These are phyloP conservation scores for Somion occarium DNA, from an alignment of 1,284 basidiomycete species.

Conservation along the genomic window DNA sequence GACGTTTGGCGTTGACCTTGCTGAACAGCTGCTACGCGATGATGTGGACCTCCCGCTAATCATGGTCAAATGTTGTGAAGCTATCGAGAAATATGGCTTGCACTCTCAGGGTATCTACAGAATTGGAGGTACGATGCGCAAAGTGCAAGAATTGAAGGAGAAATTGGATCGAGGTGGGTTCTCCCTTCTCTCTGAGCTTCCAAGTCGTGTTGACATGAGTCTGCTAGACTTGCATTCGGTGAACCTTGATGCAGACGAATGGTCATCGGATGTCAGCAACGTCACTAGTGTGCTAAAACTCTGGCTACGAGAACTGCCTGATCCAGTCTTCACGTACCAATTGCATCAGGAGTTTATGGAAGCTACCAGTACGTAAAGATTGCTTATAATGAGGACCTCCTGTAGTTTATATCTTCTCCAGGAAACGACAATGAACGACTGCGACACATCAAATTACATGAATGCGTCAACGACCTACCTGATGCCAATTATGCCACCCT, in stretches of 20 bases:
- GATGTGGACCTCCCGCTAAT: slow-evolving; percentile 86
- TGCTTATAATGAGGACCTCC: background rate
- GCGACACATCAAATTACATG: slow-evolving; percentile 92
- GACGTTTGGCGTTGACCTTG: slow-evolving; percentile 89
- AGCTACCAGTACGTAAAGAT: slow-evolving; percentile 78
- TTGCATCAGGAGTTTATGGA: slow-evolving; percentile 93
- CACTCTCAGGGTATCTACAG: slow-evolving; percentile 90
- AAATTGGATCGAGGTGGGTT: slow-evolving; percentile 77
- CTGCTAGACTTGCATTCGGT: slow-evolving; percentile 76
- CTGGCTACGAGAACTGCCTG: slow-evolving; percentile 96
- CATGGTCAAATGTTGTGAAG: slow-evolving; percentile 84
- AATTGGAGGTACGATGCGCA: slow-evolving; percentile 87
- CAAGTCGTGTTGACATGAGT: slow-evolving; percentile 5
- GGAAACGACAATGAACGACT: slow-evolving; percentile 92
- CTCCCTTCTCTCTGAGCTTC: background rate
- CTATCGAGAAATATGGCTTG: slow-evolving; percentile 89
- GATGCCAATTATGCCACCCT: slow-evolving; percentile 98
- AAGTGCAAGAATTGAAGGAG: slow-evolving; percentile 81
- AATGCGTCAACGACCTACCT: slow-evolving; percentile 95
- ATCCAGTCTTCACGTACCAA: slow-evolving; percentile 83
- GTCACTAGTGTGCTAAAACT: slow-evolving; percentile 91
- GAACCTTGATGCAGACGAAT: slow-evolving; percentile 84
- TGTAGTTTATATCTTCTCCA: slow-evolving; percentile 27
- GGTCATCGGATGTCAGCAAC: slow-evolving; percentile 93
- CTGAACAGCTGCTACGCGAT: slow-evolving; percentile 89